A percentile compares a stretch with the other conserved stretches of the same genome.
Conservation (phyloP, 2,329 filamentous ascomycete species). For the Hymenoscyphus albidus region DNA sequence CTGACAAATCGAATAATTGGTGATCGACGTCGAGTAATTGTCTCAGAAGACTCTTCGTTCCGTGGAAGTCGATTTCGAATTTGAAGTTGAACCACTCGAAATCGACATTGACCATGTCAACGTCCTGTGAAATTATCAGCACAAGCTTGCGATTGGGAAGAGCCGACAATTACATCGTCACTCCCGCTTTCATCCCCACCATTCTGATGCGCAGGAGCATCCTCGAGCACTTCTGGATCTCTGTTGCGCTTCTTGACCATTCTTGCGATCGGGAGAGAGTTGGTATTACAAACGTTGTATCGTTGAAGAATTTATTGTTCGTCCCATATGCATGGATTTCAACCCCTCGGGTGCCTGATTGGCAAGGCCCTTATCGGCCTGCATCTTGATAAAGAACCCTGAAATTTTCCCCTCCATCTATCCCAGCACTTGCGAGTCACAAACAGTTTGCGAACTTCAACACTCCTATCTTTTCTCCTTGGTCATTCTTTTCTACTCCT, state of each 20-base stretch:
- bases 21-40: conserved; percentile 91
- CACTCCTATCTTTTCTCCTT: neutral
- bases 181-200: conserved; percentile 31
- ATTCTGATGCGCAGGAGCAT: conserved; percentile 26
- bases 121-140: conserved; percentile 55
- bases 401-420: conserved; percentile 4
- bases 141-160: conserved; percentile 8
- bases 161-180: conserved; percentile 28
- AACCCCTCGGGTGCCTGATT: neutral
- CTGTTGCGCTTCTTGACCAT: conserved; percentile 37
- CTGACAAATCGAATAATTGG: conserved; percentile 81
- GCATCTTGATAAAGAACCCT: neutral
- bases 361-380: neutral
- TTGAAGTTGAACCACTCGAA: conserved; percentile 99
- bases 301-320: neutral
- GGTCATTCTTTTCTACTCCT: neutral
- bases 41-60: conserved; percentile 81
- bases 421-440: neutral
- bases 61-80: conserved; percentile 86
- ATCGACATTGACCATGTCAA: conserved; percentile 89
- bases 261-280: conserved; percentile 15
- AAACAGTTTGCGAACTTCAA: neutral
- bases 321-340: neutral
- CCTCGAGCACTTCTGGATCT: conserved; percentile 33
- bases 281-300: neutral